Evolutionary conservation across 768 basidiomycete species (phyloP).

Genomic region (Phaeolepiota aurea): DNA sequence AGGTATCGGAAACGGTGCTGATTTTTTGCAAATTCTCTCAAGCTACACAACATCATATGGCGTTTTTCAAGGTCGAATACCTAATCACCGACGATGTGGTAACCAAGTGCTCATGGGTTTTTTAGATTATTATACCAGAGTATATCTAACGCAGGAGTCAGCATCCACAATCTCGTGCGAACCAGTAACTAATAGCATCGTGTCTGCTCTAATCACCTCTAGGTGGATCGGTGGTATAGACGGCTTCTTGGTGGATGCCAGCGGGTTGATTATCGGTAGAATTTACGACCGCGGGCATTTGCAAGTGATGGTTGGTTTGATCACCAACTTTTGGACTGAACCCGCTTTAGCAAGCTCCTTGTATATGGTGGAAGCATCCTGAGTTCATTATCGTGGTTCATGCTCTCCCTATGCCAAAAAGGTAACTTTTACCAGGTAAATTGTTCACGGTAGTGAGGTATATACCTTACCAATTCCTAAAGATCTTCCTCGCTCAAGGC

Average conservation of each 20-base stretch:
- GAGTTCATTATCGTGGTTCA: slow-evolving; percentile 13
- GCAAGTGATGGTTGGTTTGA: no score
- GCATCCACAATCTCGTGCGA: slow-evolving; percentile 13
- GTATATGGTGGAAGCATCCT: not conserved
- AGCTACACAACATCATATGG: slow-evolving; percentile 1
- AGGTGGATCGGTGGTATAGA: slow-evolving; percentile 26
- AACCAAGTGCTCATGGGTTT: not conserved
- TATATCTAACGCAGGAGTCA: slow-evolving; percentile 12
- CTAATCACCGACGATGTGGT: not conserved
- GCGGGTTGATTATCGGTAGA: slow-evolving; percentile 26
- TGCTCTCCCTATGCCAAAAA: slow-evolving; percentile 24
- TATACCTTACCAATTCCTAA: slow-evolving; percentile 18
- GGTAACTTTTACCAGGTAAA: slow-evolving; percentile 25
- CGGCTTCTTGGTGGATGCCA: slow-evolving; percentile 28
- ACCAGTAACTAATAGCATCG: not conserved
- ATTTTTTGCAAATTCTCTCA: not conserved
- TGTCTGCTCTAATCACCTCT: not conserved
- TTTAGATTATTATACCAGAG: slow-evolving; percentile 13
- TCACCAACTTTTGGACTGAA: no score
- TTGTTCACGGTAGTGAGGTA: not conserved
- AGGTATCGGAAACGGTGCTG: not conserved
- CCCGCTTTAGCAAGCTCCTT: not conserved
- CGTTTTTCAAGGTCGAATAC: slow-evolving; percentile 1
- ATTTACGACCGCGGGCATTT: slow-evolving; percentile 35
- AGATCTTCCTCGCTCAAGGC: slow-evolving; percentile 3